Conservation (phyloP, 202 grass and related monocot genomes). For the Carex arenaria region DNA sequence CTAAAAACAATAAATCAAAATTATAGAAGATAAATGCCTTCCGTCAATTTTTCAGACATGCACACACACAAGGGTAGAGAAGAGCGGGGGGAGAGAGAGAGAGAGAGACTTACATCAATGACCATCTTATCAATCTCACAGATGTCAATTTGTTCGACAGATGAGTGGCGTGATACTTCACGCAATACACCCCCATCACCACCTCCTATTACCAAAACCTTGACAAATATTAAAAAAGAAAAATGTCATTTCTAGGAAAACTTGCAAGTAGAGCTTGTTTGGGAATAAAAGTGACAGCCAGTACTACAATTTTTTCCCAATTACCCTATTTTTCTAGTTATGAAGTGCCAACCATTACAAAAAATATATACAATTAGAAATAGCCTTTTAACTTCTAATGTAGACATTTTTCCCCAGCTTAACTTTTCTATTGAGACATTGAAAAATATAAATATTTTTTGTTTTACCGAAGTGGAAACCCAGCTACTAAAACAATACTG, state of each 20-base stretch:
- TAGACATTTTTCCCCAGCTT: not conserved
- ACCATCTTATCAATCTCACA: slow-evolving; percentile 99
- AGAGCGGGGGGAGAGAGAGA: not conserved
- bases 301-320: not conserved
- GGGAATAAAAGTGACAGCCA: not conserved
- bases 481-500: not conserved
- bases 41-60: not conserved
- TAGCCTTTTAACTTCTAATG: not conserved
- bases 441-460: not conserved
- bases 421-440: not conserved
- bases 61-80: not conserved
- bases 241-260: not conserved
- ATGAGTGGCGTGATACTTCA: slow-evolving; percentile 81
- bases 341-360: not conserved
- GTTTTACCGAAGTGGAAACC: not conserved
- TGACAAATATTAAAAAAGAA: slow-evolving; percentile 19
- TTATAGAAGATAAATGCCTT: not conserved
- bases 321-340: not conserved
- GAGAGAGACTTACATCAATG: slow-evolving; percentile 65
- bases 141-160: slow-evolving; percentile 90
- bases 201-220: slow-evolving; percentile 94
- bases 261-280: not conserved
- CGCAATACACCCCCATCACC: slow-evolving; percentile 89
- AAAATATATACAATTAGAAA: not conserved
- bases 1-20: not conserved